A percentile compares a stretch with the other conserved stretches of the same genome.
These are phyloP conservation scores for Fonsecaea pedrosoi DNA, from an alignment of 2,329 filamentous ascomycete species.

Conservation along the genomic window DNA sequence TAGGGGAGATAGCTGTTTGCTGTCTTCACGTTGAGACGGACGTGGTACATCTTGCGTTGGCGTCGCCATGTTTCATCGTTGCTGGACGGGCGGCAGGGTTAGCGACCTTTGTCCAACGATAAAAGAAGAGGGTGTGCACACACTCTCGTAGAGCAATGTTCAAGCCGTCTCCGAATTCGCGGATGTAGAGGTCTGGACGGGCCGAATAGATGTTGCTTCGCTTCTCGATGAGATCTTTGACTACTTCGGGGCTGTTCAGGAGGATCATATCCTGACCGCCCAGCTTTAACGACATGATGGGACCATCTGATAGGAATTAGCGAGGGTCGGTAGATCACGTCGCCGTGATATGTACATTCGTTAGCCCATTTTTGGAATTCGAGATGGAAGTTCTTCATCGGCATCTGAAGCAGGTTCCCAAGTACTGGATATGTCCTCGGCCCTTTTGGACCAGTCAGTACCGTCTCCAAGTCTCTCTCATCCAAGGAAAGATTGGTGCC, in stretches of 20 bases:
- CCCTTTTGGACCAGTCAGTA: constrained; percentile 5
- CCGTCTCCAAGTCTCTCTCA: constrained; percentile 6
- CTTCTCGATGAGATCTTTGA: constrained; percentile 22
- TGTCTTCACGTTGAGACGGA: constrained; percentile 2
- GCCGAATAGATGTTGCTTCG: constrained; percentile 8
- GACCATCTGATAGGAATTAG: constrained; percentile 15
- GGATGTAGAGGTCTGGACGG: constrained; percentile 7
- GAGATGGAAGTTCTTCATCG: constrained; percentile 5
- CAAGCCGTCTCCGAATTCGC: constrained; percentile 13
- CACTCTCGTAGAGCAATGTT: constrained; percentile 12
- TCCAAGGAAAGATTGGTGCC: neutral
- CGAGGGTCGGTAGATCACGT: neutral
- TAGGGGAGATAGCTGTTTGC: constrained; percentile 8
- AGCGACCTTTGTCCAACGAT: neutral
- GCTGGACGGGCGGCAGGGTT: neutral
- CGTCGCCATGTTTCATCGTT: neutral
- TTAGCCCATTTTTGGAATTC: constrained; percentile 13
- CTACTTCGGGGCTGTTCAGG: neutral
- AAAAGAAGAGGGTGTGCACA: constrained; percentile 4
- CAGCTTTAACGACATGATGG: constrained; percentile 12
- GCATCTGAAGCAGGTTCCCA: constrained; percentile 12
- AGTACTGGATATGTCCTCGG: constrained; percentile 3
- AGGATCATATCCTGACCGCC: constrained; percentile 9
- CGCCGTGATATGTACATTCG: constrained; percentile 1
- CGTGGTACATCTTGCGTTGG: constrained; percentile 5